A percentile compares a stretch with the other conserved stretches of the same genome.
Evolutionary conservation across 805 yeast genomes (phyloP).

Genomic region (Saccharomycopsis sp.): DNA sequence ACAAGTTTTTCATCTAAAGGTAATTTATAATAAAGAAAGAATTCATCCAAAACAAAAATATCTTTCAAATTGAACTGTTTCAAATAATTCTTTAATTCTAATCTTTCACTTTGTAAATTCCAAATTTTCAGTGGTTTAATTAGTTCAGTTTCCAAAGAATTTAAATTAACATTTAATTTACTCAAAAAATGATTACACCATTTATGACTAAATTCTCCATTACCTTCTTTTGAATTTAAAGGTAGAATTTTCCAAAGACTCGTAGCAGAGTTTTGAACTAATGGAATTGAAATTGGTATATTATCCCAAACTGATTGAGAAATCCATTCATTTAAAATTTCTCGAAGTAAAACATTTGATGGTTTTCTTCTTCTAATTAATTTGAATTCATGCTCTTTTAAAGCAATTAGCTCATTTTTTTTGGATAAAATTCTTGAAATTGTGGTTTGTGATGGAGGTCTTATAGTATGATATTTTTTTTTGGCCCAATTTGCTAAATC

Average conservation of each 20-base stretch:
- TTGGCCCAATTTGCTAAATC: conserved; percentile 60
- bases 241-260: conserved; percentile 56
- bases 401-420: conserved; percentile 40
- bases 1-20: conserved; percentile 49
- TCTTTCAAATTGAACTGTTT: conserved; percentile 38
- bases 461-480: conserved; percentile 37
- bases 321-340: conserved; percentile 60
- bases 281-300: conserved; percentile 54
- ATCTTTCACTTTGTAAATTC: conserved; percentile 45
- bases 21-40: conserved; percentile 46
- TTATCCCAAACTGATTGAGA: conserved; percentile 58
- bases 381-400: conserved; percentile 41
- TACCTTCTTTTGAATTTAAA: conserved; percentile 43
- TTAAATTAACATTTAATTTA: conserved; percentile 41
- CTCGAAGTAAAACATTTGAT: conserved; percentile 42
- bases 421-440: conserved; percentile 50
- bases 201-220: conserved; percentile 52
- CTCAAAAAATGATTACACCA: conserved; percentile 45
- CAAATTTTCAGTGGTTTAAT: conserved; percentile 43
- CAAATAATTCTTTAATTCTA: conserved; percentile 35
- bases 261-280: conserved; percentile 51
- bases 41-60: conserved; percentile 50
- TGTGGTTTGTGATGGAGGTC: conserved; percentile 58
- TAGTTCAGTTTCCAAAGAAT: conserved; percentile 35
- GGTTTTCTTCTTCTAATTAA: conserved; percentile 41